Conservation (phyloP, 257 asterid species). For the Nicotiana attenuata region DNA sequence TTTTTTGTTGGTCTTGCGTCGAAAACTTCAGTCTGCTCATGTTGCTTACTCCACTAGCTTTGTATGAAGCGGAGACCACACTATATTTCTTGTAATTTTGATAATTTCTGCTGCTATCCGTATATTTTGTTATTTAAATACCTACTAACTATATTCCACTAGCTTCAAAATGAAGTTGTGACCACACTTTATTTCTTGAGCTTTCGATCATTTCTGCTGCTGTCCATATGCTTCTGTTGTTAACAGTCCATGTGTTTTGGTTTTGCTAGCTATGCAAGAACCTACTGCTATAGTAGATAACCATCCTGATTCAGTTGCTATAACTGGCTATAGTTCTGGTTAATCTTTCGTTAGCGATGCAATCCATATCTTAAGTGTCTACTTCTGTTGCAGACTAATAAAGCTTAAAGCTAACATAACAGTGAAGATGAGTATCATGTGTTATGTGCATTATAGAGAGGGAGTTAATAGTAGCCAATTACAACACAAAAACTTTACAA, state of each 20-base stretch:
- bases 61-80: not conserved
- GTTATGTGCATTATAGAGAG: too few relatives aligned
- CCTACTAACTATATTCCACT: not conserved
- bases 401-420: too few relatives aligned
- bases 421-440: too few relatives aligned
- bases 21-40: too few relatives aligned
- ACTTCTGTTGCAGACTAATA: too few relatives aligned
- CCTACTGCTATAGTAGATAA: not conserved
- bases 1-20: too few relatives aligned
- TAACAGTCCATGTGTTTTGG: not conserved
- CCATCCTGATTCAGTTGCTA: too few relatives aligned
- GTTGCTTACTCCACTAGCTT: not conserved
- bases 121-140: not conserved
- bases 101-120: not conserved
- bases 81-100: not conserved
- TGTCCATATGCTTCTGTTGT: not conserved
- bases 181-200: not conserved
- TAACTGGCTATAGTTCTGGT: too few relatives aligned
- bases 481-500: too few relatives aligned
- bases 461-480: too few relatives aligned
- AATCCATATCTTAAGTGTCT: too few relatives aligned
- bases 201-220: not conserved
- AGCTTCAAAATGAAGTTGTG: not conserved
- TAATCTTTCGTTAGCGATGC: too few relatives aligned
- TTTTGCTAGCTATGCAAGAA: not conserved